These are phyloP conservation scores for Pugionium dolabratum DNA, from an alignment of 345 rosid species.

Conservation along the genomic window DNA sequence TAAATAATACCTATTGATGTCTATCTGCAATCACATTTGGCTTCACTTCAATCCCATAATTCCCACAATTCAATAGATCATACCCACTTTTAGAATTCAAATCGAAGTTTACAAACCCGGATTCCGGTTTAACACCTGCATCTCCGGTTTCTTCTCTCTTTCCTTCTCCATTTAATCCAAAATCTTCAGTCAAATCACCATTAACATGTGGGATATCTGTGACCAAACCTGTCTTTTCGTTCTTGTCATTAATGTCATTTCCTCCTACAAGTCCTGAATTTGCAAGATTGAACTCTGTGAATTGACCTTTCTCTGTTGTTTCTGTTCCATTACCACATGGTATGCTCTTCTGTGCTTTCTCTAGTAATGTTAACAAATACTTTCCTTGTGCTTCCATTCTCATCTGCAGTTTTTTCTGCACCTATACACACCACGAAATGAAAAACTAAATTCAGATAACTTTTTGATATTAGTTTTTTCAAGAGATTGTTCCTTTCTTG, in stretches of 20 bases:
- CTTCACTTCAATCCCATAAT: slow-evolving; percentile 48
- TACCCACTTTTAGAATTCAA: slow-evolving; percentile 53
- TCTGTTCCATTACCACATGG: slow-evolving; percentile 38
- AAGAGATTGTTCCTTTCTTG: background rate
- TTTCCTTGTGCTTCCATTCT: slow-evolving; percentile 90
- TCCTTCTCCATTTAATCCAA: background rate
- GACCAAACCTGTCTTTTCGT: slow-evolving; percentile 28
- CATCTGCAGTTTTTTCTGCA: slow-evolving; percentile 69
- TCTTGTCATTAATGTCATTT: slow-evolving; percentile 25
- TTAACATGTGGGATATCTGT: background rate
- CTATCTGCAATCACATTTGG: slow-evolving; percentile 41
- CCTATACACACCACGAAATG: slow-evolving; percentile 40
- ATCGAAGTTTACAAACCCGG: slow-evolving; percentile 49
- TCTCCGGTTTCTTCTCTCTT: slow-evolving; percentile 29
- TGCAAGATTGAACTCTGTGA: slow-evolving; percentile 52
- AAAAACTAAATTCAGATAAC: background rate
- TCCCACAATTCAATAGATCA: slow-evolving; percentile 47
- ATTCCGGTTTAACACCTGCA: slow-evolving; percentile 40
- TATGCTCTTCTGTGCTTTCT: slow-evolving; percentile 71
- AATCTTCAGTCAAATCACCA: background rate
- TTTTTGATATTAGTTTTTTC: background rate
- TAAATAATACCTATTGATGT: slow-evolving; percentile 22
- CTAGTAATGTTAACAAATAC: slow-evolving; percentile 69
- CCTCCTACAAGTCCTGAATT: slow-evolving; percentile 44
- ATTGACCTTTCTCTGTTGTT: slow-evolving; percentile 34